Base-by-base conservation (phyloP, 805 yeast species). In the Metschnikowia peoriensis region DNA sequence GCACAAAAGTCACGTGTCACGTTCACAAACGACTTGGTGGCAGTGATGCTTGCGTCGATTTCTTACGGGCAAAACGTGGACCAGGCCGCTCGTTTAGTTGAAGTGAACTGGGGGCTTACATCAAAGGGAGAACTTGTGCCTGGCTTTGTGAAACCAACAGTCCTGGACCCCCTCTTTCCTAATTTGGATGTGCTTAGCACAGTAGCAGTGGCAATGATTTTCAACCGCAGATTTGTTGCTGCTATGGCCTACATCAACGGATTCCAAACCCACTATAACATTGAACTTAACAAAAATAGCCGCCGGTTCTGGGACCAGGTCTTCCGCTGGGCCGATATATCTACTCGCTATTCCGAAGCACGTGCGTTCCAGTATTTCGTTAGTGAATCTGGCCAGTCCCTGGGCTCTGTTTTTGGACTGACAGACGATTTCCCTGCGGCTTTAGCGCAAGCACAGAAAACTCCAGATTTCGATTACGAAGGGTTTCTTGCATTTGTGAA, bases 391-490 rank as follows among this genome's bases (percentile, higher is more conserved):
- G 42, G 49, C 35, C 35, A 32, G 35, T 41, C 54, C 16, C 49
- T 50, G 53, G 15, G 56, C 46, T 47, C 50, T 7, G 51, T 56
- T 2, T 16, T 44, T 10, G 48, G 51, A 14, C 53, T 50, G 38
- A 37, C 29, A 22, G 44, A 51, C 15, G 53, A 48, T 27, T 46
- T 50, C 14, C 34, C 45, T 4, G 44, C 49, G 0, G 46, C 66
- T 1, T 57, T 70, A 15, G 56, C 53, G 8, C 71, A 68, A 38
- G 71, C 70, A 1, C 66, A 68, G 46, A 59, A 65, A 40, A 60
- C 68, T 52, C 69, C 65, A 3, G 64, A 71, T 44, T 75, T 75
- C 51, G 76, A 75, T 54, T 72, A 72, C 55, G 73, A 72, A 52
- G 68, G 71, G 5, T 75, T 61, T 58, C 57, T 73, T 53, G 61